Conservation (phyloP, 164 flowering plant genomes). For the Vitis vinifera region DNA sequence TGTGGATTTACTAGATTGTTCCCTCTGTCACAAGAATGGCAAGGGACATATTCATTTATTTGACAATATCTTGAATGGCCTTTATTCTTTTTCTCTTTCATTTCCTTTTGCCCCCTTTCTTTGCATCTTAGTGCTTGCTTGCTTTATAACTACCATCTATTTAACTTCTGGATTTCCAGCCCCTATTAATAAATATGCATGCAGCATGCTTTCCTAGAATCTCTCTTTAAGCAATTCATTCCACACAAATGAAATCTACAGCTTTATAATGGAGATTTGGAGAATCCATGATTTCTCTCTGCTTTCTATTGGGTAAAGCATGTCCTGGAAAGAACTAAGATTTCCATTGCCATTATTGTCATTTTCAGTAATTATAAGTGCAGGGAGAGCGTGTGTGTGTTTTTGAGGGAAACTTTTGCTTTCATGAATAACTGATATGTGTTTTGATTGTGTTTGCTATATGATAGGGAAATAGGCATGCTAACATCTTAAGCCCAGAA, state of each 20-base stretch:
- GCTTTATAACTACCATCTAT: background rate
- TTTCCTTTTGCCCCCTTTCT: background rate
- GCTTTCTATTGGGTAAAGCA: too few species aligned
- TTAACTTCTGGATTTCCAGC: background rate
- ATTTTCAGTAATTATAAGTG: background rate
- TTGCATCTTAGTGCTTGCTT: background rate
- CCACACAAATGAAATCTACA: too few species aligned
- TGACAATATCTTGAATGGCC: background rate
- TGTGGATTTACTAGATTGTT: too few species aligned
- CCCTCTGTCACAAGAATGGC: too few species aligned
- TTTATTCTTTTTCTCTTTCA: background rate
- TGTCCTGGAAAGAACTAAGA: too few species aligned
- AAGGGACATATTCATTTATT: too few species aligned
- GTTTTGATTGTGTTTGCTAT: background rate
- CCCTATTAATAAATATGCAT: too few species aligned
- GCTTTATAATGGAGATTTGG: too few species aligned
- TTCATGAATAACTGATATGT: background rate
- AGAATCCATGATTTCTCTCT: too few species aligned
- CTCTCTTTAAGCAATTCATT: too few species aligned
- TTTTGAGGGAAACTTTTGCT: background rate
- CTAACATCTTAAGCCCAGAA: slow-evolving; percentile 73
- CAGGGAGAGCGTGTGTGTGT: background rate
- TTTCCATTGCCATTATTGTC: too few species aligned
- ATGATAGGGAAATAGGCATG: slow-evolving; percentile 63
- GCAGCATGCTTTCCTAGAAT: too few species aligned